phyloP scores from a whole-genome alignment of 2,329 filamentous ascomycete species.

The Talaromyces sp. region DNA sequence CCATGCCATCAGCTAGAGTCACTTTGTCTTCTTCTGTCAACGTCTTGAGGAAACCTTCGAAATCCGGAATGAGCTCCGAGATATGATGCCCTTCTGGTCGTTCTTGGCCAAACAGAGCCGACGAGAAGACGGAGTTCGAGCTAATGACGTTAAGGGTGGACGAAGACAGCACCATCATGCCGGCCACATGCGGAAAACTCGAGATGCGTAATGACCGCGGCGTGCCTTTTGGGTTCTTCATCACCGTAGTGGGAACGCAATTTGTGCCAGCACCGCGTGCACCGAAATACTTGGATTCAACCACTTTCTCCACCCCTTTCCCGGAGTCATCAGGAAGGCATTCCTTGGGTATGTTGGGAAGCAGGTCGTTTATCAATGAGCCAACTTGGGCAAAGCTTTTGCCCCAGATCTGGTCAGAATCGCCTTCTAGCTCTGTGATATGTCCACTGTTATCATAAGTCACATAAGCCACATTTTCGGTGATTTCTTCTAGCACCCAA shows the following conservation, averaged over 20 bases:
- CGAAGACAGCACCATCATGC: constrained; percentile 88
- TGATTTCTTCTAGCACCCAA: constrained; percentile 97
- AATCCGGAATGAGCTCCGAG: constrained; percentile 76
- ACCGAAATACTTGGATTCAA: constrained; percentile 73
- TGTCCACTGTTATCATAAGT: constrained; percentile 72
- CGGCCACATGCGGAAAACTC: constrained; percentile 94
- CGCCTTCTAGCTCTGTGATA: constrained; percentile 66
- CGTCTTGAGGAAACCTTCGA: constrained; percentile 76
- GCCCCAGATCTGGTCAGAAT: constrained; percentile 83
- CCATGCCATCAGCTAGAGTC: constrained; percentile 82
- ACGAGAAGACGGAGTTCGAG: constrained; percentile 91
- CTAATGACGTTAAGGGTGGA: constrained; percentile 75
- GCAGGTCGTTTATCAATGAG: constrained; percentile 69
- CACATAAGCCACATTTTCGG: constrained; percentile 81
- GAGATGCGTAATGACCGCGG: constrained; percentile 72
- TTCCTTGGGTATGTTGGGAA: constrained; percentile 76
- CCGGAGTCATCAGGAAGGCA: constrained; percentile 62
- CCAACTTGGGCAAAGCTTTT: constrained; percentile 62
- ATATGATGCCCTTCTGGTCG: constrained; percentile 77
- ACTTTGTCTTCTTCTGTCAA: constrained; percentile 84
- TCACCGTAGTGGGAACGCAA: constrained; percentile 79
- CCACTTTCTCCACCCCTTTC: constrained; percentile 72
- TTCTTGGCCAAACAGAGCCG: constrained; percentile 84
- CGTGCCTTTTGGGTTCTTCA: constrained; percentile 60
- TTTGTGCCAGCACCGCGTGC: constrained; percentile 71